Evolutionary conservation across 345 rosid species (phyloP).

Genomic region (Gynandropsis gynandra): DNA sequence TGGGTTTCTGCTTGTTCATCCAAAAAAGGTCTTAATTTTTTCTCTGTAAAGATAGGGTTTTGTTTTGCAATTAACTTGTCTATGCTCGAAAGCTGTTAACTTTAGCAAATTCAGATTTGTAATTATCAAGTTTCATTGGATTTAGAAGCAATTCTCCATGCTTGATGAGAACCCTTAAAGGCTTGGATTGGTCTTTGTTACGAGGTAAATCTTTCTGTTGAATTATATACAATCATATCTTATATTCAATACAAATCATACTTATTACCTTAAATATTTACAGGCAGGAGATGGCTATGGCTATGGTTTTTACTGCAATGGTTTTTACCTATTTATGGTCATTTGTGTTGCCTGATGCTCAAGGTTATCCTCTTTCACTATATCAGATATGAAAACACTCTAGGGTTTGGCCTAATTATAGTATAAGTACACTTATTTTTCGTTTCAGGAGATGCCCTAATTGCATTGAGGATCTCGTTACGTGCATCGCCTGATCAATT

Average conservation of each 20-base stretch:
- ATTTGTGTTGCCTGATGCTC: constrained; percentile 50
- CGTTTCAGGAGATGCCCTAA: constrained; percentile 67
- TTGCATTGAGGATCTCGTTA: constrained; percentile 48
- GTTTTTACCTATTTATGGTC: constrained; percentile 42
- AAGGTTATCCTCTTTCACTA: constrained; percentile 48
- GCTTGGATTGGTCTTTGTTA: too few species aligned
- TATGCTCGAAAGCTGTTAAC: too few species aligned
- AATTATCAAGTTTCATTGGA: too few species aligned
- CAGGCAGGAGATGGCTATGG: constrained; percentile 36
- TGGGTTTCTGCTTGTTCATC: too few species aligned
- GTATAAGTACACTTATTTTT: constrained; percentile 1
- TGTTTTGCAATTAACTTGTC: too few species aligned
- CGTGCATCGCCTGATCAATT: constrained; percentile 45
- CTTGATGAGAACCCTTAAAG: too few species aligned
- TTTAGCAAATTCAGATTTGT: too few species aligned
- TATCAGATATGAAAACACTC: too few species aligned
- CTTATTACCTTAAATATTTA: neutral
- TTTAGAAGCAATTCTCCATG: too few species aligned
- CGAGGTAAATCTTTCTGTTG: too few species aligned
- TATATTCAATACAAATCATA: neutral
- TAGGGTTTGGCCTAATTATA: neutral
- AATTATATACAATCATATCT: constrained; percentile 7
- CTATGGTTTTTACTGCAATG: constrained; percentile 35
- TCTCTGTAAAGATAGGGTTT: too few species aligned
- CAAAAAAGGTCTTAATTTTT: too few species aligned